Evolutionary conservation across 306 rosid species (phyloP), one percentile per base, ranked within the genome.

Genomic region (Trifolium repens): DNA sequence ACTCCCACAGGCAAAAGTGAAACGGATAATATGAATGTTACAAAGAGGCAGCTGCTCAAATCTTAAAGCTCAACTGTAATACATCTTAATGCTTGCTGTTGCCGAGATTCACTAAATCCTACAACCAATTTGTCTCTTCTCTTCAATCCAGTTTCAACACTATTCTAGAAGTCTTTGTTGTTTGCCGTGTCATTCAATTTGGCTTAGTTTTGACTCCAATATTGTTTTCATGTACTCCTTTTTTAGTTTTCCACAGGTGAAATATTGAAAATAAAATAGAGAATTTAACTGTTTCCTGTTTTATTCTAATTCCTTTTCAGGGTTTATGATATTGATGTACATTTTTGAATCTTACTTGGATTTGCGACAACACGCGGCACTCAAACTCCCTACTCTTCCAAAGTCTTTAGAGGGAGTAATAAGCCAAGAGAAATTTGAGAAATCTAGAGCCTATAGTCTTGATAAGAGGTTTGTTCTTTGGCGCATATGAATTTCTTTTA

Each of bases 261-360:
- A 66, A 53, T 37, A 7, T 30, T 79, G 62, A 22, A 40, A 66
- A 55, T 60, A 12, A 58, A 72, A 27, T 57, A 10, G 16, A 35
- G 40, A 46, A 59, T 64, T 32, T 80, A 49, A 78, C 72, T 40
- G 14, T 70, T 55, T 42, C 26, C 72, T 34, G 11, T 70, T 55
- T 42, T 26, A 39, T 65, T 58, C 22, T 19, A 50, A 61, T 59
- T 47, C 70, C 37, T 35, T 74, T 65, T 70, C 87, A 94, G 98
- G 98, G 64, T 91, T 94, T 78, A 91, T 94, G 98, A 81, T 94
- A 81, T 79, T 89, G 14, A 89, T 89, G 96, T 94, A 94, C 80
- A n/a, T 91, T 37, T 91, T 94, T 67, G 98, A 94, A 78, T 75
- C 89, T 72, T 94, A 86, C 80, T 84, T 94, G 96, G 99, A 94